Evolutionary conservation across 2,329 filamentous ascomycete genomes (phyloP).

Genomic region (Thielaviopsis musarum): DNA sequence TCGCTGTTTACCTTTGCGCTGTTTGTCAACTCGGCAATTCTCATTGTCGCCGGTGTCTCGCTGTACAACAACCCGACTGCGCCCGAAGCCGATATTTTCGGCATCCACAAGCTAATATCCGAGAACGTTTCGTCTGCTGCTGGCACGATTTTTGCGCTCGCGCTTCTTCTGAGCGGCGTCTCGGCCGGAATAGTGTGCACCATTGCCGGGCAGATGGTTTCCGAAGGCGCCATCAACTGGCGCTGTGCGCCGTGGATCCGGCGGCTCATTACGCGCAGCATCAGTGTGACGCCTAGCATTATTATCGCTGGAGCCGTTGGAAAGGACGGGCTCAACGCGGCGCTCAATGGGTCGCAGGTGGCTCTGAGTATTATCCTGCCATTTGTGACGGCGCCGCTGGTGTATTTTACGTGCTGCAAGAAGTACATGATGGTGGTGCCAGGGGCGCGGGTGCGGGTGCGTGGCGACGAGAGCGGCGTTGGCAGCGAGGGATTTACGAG

Average conservation of each 20-base stretch:
- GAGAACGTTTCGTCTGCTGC: constrained; percentile 54
- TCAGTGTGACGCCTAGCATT: constrained; percentile 69
- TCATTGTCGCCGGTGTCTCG: constrained; percentile 66
- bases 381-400: constrained; percentile 65
- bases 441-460: constrained; percentile 22
- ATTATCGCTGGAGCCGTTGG: constrained; percentile 71
- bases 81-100: constrained; percentile 59
- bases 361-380: constrained; percentile 63
- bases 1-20: constrained; percentile 70
- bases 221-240: constrained; percentile 67
- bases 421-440: constrained; percentile 61
- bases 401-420: constrained; percentile 68
- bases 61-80: constrained; percentile 48
- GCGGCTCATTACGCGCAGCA: constrained; percentile 57
- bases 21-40: constrained; percentile 69
- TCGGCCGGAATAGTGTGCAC: constrained; percentile 79
- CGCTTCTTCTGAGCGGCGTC: constrained; percentile 62
- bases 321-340: constrained; percentile 48
- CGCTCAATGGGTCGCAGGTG: constrained; percentile 63
- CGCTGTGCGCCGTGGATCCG: constrained; percentile 60
- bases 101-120: constrained; percentile 59
- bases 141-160: constrained; percentile 70
- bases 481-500: constrained; percentile 22
- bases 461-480: constrained; percentile 14
- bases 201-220: constrained; percentile 78